phyloP scores from a whole-genome alignment of 2,329 filamentous ascomycete genomes.

The Trichophyton verrucosum region DNA sequence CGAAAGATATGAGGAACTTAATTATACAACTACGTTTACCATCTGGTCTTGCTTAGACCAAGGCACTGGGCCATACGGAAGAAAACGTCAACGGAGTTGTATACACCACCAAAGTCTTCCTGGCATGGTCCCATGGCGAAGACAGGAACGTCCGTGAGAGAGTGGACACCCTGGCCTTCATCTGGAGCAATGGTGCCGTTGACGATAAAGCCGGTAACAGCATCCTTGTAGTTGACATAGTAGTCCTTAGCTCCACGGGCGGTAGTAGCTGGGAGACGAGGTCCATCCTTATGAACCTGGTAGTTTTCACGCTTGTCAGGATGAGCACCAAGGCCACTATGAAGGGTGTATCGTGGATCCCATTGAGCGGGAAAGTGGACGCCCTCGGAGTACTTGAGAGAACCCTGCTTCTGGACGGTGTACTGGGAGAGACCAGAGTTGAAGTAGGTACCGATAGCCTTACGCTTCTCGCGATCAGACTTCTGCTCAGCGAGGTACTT shows the following conservation, averaged over 20 bases:
- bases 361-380: conserved; percentile 71
- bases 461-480: conserved; percentile 59
- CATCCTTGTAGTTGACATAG: conserved; percentile 58
- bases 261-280: conserved; percentile 46
- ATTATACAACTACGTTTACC: not conserved
- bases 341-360: conserved; percentile 73
- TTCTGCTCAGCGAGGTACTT: conserved; percentile 56
- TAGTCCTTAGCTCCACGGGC: conserved; percentile 44
- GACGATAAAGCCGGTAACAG: conserved; percentile 53
- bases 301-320: conserved; percentile 70
- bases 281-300: conserved; percentile 53
- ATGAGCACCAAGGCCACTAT: conserved; percentile 55
- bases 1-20: not conserved
- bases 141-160: conserved; percentile 64
- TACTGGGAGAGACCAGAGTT: conserved; percentile 67
- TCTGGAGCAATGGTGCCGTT: conserved; percentile 60
- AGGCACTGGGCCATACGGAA: conserved; percentile 31
- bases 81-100: conserved; percentile 31
- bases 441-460: conserved; percentile 61
- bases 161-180: conserved; percentile 60
- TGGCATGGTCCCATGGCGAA: conserved; percentile 70
- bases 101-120: conserved; percentile 55
- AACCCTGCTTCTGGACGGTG: conserved; percentile 47
- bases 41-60: conserved; percentile 13
- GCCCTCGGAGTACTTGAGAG: conserved; percentile 55